Base-by-base conservation (phyloP, 2,329 filamentous ascomycete genomes). In the Calycina herbarum region DNA sequence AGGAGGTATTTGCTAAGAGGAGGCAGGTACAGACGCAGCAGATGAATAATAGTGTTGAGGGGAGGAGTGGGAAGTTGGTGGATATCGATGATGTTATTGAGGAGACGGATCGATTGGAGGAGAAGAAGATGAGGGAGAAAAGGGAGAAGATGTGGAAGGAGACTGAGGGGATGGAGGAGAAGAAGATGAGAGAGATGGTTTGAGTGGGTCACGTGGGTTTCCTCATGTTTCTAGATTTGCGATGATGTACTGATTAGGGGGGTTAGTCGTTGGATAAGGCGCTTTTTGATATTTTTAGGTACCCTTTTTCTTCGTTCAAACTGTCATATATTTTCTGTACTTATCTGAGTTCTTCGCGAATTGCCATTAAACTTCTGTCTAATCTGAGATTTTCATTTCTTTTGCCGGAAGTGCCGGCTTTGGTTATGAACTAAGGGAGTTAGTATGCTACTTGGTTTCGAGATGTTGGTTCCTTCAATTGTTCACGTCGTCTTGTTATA, bases 21-120 rank as follows among this genome's bases (percentile, higher is more conserved):
- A 58, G 56, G 45, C 31, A 29, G 59, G 17, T 31, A 35, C 27
- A 54, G 2, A 35, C 15, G 10, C 38, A 64, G 57, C 58, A n/a
- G 38, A 56, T 58, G 58, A 57, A 61, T 56, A 38, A 61, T 59
- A 45, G 48, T 24, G 48, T 38, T 38, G 63, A 61, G 35, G 63
- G 63, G 27, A 15, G 57, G 38, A 66, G 42, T 56, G 65, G 65
- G n/a, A 66, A 59, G 35, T 48, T 66, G 61, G 48, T 66, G 61
- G 65, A 66, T 60, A 66, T 66, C 45, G 65, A 66, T 20, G 61
- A 57, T 31, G 62, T 66, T 13, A 66, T 66, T 58, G 58, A 66
- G 31, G 31, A 61, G 29, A 59, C 40, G 10, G 65, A 66, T 38
- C 31, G 24, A 2, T 29, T 45, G 17, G 65, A 66, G 58, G 61